Evolutionary conservation across 2,329 filamentous ascomycete species (phyloP), one percentile per base, ranked within the genome.

Genomic region (Colletotrichum endophyticum): DNA sequence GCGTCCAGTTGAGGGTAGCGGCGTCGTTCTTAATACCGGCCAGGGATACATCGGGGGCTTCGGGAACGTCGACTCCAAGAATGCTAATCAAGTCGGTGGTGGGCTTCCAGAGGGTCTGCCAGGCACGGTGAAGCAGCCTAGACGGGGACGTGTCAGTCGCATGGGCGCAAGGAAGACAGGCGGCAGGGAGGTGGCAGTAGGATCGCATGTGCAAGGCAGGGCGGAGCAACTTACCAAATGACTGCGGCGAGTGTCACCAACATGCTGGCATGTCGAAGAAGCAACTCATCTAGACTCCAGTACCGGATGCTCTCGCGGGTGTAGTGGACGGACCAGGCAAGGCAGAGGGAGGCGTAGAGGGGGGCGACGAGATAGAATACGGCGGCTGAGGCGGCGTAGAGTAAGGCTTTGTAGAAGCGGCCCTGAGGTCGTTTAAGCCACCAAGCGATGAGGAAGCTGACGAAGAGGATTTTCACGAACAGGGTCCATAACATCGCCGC

Each of bases 11-110:
- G 59, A 99, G 89, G 34, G 96, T 95, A 36, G 98, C 95, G 73
- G 96, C 95, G 83, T 98, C 95, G 32, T 95, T 91, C 80, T 94
- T 95, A 80, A 99, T 97, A 78, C 95, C 95, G 72, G 96, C 95
- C 39, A 99, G 92, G 69, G 96, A 98, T 56, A 99, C 94, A 83
- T 96, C 93, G 69, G 97, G 97, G 28, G 95, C 91, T 78, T 96
- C 94, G 77, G 97, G 97, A 68, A 99, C 96, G 83, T 99, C 97
- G 83, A 99, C 93, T 76, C 96, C 96, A 64, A 99, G 92, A 66
- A 98, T 95, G 80, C 93, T 93, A 81, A 99, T 96, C 64, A 99
- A 92, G 78, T 98, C 93, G 73, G 96, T 95, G 73, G 98, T 95
- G 28, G 96, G 96, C 81, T 96, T 98, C 86, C 95, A 94, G 70